These are phyloP conservation scores for Penicillium sp. DNA, from an alignment of 2,329 filamentous ascomycete genomes.

Conservation along the genomic window DNA sequence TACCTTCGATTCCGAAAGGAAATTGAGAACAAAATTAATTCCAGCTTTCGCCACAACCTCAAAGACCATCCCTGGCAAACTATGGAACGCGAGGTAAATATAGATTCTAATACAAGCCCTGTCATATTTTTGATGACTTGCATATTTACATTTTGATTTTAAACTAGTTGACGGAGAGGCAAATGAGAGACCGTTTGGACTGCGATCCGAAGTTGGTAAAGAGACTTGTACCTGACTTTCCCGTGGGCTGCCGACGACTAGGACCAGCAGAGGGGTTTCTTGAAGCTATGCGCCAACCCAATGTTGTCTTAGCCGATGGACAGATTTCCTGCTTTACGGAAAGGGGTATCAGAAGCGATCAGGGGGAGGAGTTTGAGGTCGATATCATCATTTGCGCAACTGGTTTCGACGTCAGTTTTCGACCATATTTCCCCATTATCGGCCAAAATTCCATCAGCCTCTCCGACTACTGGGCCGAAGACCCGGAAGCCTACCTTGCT, in stretches of 20 bases:
- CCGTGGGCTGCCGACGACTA: not conserved
- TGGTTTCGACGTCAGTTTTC: conserved; percentile 5
- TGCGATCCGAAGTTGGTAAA: not conserved
- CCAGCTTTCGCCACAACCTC: no score
- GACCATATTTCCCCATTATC: not conserved
- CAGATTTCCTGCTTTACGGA: not conserved
- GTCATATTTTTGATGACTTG: no score
- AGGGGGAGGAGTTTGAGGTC: not conserved
- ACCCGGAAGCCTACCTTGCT: not conserved
- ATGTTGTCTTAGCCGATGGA: not conserved
- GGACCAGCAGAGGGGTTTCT: not conserved
- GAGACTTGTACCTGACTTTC: not conserved
- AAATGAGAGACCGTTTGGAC: not conserved
- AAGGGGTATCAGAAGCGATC: not conserved
- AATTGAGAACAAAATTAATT: conserved; percentile 9
- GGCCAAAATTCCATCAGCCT: conserved; percentile 45
- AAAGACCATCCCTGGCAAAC: no score
- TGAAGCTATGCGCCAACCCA: not conserved
- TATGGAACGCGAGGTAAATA: not conserved
- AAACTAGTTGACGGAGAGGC: not conserved
- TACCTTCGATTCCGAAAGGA: conserved; percentile 7
- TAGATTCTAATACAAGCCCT: no score
- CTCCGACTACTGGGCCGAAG: conserved; percentile 21
- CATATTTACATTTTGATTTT: no score
- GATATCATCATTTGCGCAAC: conserved; percentile 6